phyloP scores from a whole-genome alignment of 2,329 filamentous ascomycete genomes.

The Emydomyces testavorans region DNA sequence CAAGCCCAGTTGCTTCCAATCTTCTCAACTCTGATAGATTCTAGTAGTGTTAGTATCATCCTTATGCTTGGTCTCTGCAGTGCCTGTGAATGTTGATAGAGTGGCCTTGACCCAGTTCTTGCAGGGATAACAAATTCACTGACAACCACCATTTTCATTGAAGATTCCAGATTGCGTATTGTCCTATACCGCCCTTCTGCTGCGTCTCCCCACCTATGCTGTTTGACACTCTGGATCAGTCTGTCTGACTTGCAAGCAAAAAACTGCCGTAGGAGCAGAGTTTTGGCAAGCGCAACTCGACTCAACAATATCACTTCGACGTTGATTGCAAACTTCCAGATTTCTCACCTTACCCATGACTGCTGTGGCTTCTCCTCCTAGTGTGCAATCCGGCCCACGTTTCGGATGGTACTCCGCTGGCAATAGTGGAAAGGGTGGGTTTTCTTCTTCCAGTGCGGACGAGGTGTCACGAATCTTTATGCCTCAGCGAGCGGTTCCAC shows the following conservation, averaged over 20 bases:
- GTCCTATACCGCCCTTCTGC: too few relatives aligned
- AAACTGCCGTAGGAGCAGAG: conserved; percentile 3
- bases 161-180: not conserved
- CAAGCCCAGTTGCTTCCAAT: not conserved
- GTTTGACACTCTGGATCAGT: conserved; percentile 2
- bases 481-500: conserved; percentile 74
- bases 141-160: not conserved
- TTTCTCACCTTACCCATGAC: conserved; percentile 41
- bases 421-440: conserved; percentile 49
- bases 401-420: conserved; percentile 49
- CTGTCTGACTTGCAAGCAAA: conserved; percentile 1
- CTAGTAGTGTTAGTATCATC: conserved; percentile 7
- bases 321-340: not conserved
- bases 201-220: conserved; percentile 1
- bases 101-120: not conserved
- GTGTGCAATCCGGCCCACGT: conserved; percentile 50
- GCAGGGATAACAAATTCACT: not conserved
- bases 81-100: not conserved
- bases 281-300: conserved; percentile 1
- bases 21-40: not conserved
- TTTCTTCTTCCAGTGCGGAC: conserved; percentile 66
- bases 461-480: conserved; percentile 80
- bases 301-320: not conserved
- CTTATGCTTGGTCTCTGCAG: not conserved
- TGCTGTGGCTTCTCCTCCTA: conserved; percentile 54